Conservation (phyloP, 1,284 basidiomycete genomes). For the Ganoderma lucidum region DNA sequence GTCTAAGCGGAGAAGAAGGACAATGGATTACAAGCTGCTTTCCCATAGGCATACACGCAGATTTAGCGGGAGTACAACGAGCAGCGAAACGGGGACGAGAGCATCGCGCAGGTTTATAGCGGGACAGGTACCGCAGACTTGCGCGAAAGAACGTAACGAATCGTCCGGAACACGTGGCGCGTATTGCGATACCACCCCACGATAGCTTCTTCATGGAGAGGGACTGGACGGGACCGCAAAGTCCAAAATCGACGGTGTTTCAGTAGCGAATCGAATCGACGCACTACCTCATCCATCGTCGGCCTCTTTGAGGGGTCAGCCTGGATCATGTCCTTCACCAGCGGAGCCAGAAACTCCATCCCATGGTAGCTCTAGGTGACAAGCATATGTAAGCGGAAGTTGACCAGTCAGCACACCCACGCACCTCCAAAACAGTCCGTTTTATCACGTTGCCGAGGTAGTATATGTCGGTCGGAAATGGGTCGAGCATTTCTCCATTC, state of each 20-base stretch:
- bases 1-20: neutral
- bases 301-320: too few relatives aligned
- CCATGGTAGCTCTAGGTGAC: too few relatives aligned
- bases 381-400: too few relatives aligned
- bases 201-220: neutral
- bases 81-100: neutral
- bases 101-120: neutral
- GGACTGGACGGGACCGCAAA: neutral
- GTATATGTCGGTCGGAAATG: slow-evolving; percentile 42
- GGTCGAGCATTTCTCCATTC: slow-evolving; percentile 30
- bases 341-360: too few relatives aligned
- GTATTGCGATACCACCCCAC: neutral
- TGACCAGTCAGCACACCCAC: too few relatives aligned
- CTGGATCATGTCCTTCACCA: too few relatives aligned
- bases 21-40: neutral
- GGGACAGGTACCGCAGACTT: neutral
- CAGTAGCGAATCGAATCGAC: too few relatives aligned
- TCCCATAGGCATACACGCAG: neutral
- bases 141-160: neutral
- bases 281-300: too few relatives aligned
- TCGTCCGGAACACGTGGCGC: neutral
- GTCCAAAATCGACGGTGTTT: too few relatives aligned
- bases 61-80: neutral
- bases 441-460: slow-evolving; percentile 36
- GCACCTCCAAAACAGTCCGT: too few relatives aligned